Evolutionary conservation across 2,329 filamentous ascomycete genomes (phyloP).

Genomic region (Fusarium concolor): DNA sequence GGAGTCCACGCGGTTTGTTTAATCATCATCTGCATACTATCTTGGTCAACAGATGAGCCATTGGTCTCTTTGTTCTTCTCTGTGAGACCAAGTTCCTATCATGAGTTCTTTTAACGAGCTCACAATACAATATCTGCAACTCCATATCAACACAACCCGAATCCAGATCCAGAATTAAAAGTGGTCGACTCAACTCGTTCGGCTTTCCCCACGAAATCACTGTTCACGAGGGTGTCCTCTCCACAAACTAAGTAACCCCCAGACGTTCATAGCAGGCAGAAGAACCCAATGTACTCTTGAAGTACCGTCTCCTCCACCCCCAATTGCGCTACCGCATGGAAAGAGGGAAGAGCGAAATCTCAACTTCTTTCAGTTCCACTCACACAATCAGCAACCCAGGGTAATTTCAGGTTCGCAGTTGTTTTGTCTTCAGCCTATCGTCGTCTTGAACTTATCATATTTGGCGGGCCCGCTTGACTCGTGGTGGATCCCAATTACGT

Average conservation of each 20-base stretch:
- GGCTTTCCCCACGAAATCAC: constrained; percentile 27
- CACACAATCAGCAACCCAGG: constrained; percentile 24
- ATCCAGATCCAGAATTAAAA: constrained; percentile 21
- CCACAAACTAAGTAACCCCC: constrained; percentile 26
- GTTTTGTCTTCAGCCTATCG: constrained; percentile 37
- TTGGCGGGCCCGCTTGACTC: constrained; percentile 29
- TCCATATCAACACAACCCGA: neutral
- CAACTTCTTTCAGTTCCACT: constrained; percentile 32
- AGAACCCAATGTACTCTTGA: constrained; percentile 23
- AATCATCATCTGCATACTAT: neutral
- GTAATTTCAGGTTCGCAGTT: constrained; percentile 23
- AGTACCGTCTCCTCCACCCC: constrained; percentile 30
- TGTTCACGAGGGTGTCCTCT: constrained; percentile 21
- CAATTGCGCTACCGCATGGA: constrained; percentile 14
- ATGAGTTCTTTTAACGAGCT: neutral
- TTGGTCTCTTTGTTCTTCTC: neutral
- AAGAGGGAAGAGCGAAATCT: constrained; percentile 26
- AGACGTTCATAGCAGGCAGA: neutral
- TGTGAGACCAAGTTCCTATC: neutral
- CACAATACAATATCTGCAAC: neutral
- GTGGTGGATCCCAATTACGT: constrained; percentile 39
- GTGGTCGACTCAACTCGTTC: constrained; percentile 2
- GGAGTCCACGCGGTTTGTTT: constrained; percentile 8
- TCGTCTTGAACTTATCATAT: constrained; percentile 25
- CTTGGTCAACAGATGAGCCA: neutral